phyloP scores from a whole-genome alignment of 139 green algal species.

The Closterium sp. region DNA sequence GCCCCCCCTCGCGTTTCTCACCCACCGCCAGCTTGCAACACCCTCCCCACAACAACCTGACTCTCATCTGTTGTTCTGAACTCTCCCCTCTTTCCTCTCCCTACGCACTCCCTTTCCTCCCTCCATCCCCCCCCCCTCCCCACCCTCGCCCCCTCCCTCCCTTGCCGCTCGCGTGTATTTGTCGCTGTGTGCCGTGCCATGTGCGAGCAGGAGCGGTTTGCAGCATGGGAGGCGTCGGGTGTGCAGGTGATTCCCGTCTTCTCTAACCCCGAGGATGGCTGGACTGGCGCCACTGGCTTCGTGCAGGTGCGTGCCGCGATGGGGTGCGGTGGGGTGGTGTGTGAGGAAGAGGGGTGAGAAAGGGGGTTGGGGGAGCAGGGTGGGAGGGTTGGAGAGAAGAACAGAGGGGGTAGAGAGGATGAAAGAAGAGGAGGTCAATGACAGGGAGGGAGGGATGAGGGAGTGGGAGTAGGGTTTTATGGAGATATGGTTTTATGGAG shows the following conservation, averaged over 20 bases:
- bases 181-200: neutral
- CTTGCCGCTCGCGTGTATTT: no score
- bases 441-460: no score
- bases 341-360: neutral
- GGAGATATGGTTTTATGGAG: no score
- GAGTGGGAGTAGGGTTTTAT: no score
- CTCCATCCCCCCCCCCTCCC: neutral
- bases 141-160: neutral
- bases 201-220: constrained; percentile 49
- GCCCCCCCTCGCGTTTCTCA: neutral
- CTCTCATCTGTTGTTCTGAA: neutral
- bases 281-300: constrained; percentile 39
- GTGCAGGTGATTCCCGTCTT: constrained; percentile 52
- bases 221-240: constrained; percentile 39
- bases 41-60: neutral
- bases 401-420: no score
- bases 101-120: neutral
- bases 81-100: neutral
- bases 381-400: no score
- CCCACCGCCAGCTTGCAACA: neutral
- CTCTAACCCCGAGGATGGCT: constrained; percentile 34
- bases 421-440: no score
- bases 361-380: no score
- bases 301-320: constrained; percentile 42
- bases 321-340: neutral